phyloP scores from a whole-genome alignment of 768 basidiomycete species.

The Tulasnella sp. region DNA sequence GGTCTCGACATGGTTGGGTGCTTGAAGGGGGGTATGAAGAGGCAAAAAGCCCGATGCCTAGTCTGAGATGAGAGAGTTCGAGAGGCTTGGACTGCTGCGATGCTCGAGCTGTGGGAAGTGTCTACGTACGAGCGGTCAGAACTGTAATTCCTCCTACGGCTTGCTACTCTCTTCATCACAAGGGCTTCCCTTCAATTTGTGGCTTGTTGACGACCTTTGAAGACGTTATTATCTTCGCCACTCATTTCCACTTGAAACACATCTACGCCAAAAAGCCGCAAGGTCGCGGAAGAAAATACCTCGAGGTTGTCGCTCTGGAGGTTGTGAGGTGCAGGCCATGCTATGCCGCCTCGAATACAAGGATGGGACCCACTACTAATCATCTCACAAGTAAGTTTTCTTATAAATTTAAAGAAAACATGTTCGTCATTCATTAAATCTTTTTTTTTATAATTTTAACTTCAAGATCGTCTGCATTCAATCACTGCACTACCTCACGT shows the following conservation, averaged over 20 bases:
- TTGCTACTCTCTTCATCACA: no score
- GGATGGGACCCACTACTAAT: conserved; percentile 90
- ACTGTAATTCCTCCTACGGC: not conserved
- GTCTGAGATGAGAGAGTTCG: not conserved
- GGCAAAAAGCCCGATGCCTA: not conserved
- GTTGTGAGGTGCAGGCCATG: conserved; percentile 15
- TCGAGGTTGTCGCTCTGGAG: not conserved
- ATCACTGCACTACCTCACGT: conserved; percentile 87
- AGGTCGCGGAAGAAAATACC: not conserved
- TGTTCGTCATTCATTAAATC: no score
- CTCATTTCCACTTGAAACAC: not conserved
- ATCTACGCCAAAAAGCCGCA: no score
- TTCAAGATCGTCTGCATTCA: conserved; percentile 87
- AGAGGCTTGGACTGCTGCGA: not conserved
- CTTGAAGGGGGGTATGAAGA: not conserved
- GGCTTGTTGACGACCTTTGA: not conserved
- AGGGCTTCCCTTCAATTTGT: not conserved
- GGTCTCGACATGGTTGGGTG: conserved; percentile 33
- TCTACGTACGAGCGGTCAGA: not conserved
- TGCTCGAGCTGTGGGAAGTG: not conserved
- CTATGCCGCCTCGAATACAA: conserved; percentile 24
- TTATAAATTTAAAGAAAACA: no score
- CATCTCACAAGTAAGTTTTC: conserved; percentile 65
- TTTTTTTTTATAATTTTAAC: not conserved
- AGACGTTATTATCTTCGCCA: not conserved